A percentile compares a stretch with the other conserved stretches of the same genome.
phyloP scores from a whole-genome alignment of 306 rosid species.

The Quercus ilex region DNA sequence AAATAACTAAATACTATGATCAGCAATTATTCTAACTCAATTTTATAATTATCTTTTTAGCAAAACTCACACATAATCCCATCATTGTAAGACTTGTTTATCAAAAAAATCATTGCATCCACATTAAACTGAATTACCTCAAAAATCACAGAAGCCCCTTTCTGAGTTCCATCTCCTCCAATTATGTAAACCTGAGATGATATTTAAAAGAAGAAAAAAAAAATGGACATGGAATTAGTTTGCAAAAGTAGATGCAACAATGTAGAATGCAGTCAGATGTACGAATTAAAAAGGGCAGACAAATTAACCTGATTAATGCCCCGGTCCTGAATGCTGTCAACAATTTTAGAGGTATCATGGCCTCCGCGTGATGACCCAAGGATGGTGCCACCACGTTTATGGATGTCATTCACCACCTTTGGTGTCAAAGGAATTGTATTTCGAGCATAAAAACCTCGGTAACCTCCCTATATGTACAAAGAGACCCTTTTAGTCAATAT shows the following conservation, averaged over 20 bases:
- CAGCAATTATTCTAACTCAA: background rate
- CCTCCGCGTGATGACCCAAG: slow-evolving; percentile 60
- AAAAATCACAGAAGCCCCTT: slow-evolving; percentile 46
- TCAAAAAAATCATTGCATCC: background rate
- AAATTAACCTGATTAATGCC: slow-evolving; percentile 49
- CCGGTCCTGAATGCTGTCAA: slow-evolving; percentile 55
- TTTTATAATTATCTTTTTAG: background rate
- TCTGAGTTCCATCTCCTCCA: slow-evolving; percentile 60
- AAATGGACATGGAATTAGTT: background rate
- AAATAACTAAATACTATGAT: background rate
- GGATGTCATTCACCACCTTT: slow-evolving; percentile 48
- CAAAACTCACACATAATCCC: background rate
- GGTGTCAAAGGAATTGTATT: slow-evolving; percentile 48
- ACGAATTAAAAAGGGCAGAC: background rate
- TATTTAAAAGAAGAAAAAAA: background rate
- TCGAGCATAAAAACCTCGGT: slow-evolving; percentile 50
- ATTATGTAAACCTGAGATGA: slow-evolving; percentile 39
- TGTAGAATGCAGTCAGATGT: background rate
- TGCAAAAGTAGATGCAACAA: background rate
- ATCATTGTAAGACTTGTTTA: background rate
- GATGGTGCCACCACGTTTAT: slow-evolving; percentile 63
- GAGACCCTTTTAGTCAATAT: background rate
- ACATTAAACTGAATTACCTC: slow-evolving; percentile 30
- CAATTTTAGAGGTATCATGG: slow-evolving; percentile 44
- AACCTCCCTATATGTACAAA: slow-evolving; percentile 43